Conservation (phyloP, 306 rosid species). For the Ziziphus jujuba region DNA sequence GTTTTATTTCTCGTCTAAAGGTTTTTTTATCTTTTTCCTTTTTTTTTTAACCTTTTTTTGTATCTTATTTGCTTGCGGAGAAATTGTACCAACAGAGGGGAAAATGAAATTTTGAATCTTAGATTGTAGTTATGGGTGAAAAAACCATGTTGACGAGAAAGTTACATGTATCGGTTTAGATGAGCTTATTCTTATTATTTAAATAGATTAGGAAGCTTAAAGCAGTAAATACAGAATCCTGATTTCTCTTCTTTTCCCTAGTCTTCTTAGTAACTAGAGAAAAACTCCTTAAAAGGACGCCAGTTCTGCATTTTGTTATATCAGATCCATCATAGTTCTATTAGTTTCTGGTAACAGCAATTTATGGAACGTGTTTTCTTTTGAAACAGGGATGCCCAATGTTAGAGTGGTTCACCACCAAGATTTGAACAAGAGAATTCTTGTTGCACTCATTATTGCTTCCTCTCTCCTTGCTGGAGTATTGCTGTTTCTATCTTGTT, state of each 20-base stretch:
- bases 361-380: background rate
- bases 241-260: background rate
- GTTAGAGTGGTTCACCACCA: slow-evolving; percentile 60
- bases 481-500: slow-evolving; percentile 48
- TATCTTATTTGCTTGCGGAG: slow-evolving; percentile 23
- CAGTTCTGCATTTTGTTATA: background rate
- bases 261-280: background rate
- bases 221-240: background rate
- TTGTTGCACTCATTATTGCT: slow-evolving; percentile 60
- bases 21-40: background rate
- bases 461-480: slow-evolving; percentile 68
- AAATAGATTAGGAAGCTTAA: background rate
- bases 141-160: slow-evolving; percentile 2
- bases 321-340: background rate
- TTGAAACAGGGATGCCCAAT: slow-evolving; percentile 51
- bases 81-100: background rate
- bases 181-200: background rate
- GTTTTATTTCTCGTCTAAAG: slow-evolving; percentile 1
- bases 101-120: slow-evolving; percentile 6
- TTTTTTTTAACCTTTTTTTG: background rate
- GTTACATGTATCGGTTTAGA: background rate
- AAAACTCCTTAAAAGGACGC: background rate
- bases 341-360: background rate
- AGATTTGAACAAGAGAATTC: slow-evolving; percentile 65
- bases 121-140: background rate